A percentile compares a stretch with the other conserved stretches of the same genome.
These are phyloP conservation scores for Babesia caballi DNA, from an alignment of 169 alveolate species.

Conservation along the genomic window DNA sequence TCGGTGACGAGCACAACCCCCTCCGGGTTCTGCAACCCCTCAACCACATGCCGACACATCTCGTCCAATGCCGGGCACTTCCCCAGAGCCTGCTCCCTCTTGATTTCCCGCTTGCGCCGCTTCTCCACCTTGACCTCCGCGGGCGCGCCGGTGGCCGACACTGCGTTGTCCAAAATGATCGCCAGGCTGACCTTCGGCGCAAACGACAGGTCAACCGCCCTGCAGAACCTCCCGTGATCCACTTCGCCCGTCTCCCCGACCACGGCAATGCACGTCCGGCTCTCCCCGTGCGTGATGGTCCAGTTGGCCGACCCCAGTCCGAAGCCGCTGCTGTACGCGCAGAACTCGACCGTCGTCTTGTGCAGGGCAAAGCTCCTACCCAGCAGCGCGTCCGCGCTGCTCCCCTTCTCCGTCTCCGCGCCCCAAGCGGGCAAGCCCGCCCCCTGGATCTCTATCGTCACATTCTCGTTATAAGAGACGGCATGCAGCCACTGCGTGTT, in stretches of 20 bases:
- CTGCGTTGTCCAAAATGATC: slow-evolving; percentile 25
- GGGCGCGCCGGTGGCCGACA: neutral
- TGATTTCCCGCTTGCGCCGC: neutral
- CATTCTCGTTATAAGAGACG: slow-evolving; percentile 36
- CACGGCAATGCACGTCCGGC: neutral
- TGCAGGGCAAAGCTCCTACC: neutral
- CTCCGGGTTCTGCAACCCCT: slow-evolving; percentile 23
- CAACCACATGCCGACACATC: neutral
- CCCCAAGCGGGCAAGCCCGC: neutral
- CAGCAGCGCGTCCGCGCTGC: neutral
- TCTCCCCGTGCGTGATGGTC: slow-evolving; percentile 20
- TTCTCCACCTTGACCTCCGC: neutral
- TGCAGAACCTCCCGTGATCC: slow-evolving; percentile 6
- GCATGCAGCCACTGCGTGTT: slow-evolving; percentile 6
- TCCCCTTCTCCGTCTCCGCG: neutral
- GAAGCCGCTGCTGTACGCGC: slow-evolving; percentile 55
- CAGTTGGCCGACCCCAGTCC: slow-evolving; percentile 52
- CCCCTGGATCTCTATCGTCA: slow-evolving; percentile 9
- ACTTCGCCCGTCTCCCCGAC: slow-evolving; percentile 28
- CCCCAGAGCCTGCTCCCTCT: neutral
- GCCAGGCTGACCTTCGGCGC: neutral
- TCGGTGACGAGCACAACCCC: slow-evolving; percentile 34
- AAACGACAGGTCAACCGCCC: slow-evolving; percentile 14
- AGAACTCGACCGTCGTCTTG: slow-evolving; percentile 6
- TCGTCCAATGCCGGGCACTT: neutral